These are phyloP conservation scores for Nepenthes alata DNA, from an alignment of 179 eudicot genomes.

Conservation along the genomic window DNA sequence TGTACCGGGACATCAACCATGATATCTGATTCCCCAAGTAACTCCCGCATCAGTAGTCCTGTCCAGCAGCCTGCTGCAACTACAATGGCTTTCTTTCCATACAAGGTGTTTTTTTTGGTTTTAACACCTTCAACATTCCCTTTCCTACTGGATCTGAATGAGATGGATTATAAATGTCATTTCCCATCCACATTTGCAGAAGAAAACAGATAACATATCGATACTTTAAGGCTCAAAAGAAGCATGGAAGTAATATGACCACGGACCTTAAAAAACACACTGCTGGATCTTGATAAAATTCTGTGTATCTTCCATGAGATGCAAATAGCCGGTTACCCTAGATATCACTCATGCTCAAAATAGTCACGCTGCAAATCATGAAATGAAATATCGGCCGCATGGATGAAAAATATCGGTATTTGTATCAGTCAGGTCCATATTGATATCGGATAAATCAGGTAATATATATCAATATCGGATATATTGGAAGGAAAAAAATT, in stretches of 20 bases:
- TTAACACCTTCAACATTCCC: slow-evolving; percentile 62
- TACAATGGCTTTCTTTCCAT: slow-evolving; percentile 54
- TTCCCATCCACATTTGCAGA: neutral
- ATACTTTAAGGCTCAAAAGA: neutral
- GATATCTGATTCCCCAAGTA: slow-evolving; percentile 34
- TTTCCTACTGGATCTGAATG: slow-evolving; percentile 38
- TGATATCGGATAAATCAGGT: too few relatives aligned
- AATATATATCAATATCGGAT: too few relatives aligned
- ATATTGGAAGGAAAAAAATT: too few relatives aligned
- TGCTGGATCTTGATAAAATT: slow-evolving; percentile 73
- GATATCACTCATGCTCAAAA: slow-evolving; percentile 4
- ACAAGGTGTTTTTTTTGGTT: slow-evolving; percentile 49
- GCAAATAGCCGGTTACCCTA: slow-evolving; percentile 64
- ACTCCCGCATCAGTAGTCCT: slow-evolving; percentile 63
- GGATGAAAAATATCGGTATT: neutral
- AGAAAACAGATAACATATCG: neutral
- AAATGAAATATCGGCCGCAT: neutral
- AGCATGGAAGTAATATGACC: neutral
- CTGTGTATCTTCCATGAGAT: slow-evolving; percentile 83
- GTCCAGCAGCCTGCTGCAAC: slow-evolving; percentile 95
- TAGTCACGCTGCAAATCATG: slow-evolving; percentile 2
- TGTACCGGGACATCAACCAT: slow-evolving; percentile 54
- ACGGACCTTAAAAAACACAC: slow-evolving; percentile 51
- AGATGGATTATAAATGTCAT: slow-evolving; percentile 5
- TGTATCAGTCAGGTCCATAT: too few relatives aligned